Evolutionary conservation across 2,329 filamentous ascomycete genomes (phyloP), one percentile per base, ranked within the genome.

Genomic region (Albifimbria verrucaria): DNA sequence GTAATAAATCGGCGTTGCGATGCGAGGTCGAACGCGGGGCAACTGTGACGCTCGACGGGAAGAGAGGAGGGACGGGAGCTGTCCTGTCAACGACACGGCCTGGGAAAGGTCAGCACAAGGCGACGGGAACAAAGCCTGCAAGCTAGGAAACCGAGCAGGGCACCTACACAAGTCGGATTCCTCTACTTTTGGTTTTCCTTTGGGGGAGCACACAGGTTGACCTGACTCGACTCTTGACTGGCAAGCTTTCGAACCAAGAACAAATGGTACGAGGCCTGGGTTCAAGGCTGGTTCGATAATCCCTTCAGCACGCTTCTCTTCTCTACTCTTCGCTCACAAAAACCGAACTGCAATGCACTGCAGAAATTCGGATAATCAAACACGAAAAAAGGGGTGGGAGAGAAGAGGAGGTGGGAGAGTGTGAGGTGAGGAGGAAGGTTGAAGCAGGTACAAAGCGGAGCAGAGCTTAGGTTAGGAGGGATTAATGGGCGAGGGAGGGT

Each of bases 401-500:
- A 18, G 23, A 26, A 24, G 22, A 17, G 25, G 23, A 47, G 44
- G 20, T 47, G 23, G 44, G 11, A 25, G 21, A 47, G 21, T n/a
- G 22, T 26, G 22, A n/a, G 41, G n/a, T 17, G 21, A 25, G 26
- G 44, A 17, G 44, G 26, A 45, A 47, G 44, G 21, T 47, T 47
- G 21, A 25, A 25, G 44, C 22, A n/a, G 44, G 42, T 44, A 44
- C 32, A 39, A 39, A 39, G 32, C 32, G 32, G 32, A 39, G 32
- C 32, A 39, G 32, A 39, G 32, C 32, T 39, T 39, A 26, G 46
- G 46, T 39, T 39, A 26, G 46, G 46, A 48, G 46, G 46, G 46
- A 48, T 48, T 32, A 48, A 48, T 36, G 46, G 25, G 15, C 46
- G 46, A 32, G 23, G 46, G 26, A 48, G 46, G 46, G 46, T 22